Conservation (phyloP, 331 rosid species). For the Malus hybrid region DNA sequence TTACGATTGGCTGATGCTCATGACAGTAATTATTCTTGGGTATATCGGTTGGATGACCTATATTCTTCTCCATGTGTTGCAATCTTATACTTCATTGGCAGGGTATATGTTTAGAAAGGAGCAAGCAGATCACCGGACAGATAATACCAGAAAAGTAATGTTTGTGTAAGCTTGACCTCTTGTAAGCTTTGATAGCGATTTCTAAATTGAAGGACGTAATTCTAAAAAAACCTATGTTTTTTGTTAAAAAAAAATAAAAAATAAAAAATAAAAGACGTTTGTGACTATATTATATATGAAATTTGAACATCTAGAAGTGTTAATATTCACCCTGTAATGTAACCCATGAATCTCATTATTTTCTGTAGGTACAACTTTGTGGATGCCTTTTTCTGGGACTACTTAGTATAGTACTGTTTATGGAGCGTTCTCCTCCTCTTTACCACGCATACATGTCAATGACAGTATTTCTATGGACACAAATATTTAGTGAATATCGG, state of each 20-base stretch:
- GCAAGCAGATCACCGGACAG: conserved; percentile 28
- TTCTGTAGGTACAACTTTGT: conserved; percentile 53
- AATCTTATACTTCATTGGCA: conserved; percentile 73
- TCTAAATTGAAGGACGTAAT: conserved; percentile 6
- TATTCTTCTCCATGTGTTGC: conserved; percentile 75
- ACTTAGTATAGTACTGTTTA: conserved; percentile 42
- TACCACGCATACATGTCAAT: conserved; percentile 63
- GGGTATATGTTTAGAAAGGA: conserved; percentile 39
- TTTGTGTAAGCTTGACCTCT: conserved; percentile 32
- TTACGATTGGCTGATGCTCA: conserved; percentile 90
- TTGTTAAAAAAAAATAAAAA: neutral
- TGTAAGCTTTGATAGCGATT: conserved; percentile 3
- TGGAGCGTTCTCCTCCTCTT: conserved; percentile 85
- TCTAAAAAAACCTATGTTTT: neutral
- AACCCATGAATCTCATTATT: conserved; percentile 10
- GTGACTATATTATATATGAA: neutral
- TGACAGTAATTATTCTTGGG: conserved; percentile 77
- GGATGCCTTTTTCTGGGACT: conserved; percentile 56
- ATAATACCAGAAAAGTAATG: conserved; percentile 54
- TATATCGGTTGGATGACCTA: conserved; percentile 87
- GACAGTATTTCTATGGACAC: conserved; percentile 75
- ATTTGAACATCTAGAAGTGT: neutral
- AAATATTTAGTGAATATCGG: conserved; percentile 60
- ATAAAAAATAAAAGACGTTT: neutral
- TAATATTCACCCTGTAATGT: neutral